These are phyloP conservation scores for Hansfordia pulvinata DNA, from an alignment of 2,329 filamentous ascomycete species.

Conservation along the genomic window DNA sequence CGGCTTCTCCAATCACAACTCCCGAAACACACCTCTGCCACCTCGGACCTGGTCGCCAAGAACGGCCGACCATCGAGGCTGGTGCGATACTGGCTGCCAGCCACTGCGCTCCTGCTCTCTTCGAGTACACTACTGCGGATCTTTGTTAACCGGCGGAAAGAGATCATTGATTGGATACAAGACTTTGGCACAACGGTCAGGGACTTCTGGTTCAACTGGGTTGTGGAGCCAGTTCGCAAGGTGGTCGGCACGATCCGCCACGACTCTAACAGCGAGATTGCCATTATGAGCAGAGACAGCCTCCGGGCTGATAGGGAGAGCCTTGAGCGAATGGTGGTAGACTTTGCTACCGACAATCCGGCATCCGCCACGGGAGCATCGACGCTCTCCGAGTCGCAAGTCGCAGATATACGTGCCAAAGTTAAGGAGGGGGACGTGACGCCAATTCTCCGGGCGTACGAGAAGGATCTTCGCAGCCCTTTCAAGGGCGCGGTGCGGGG, in stretches of 20 bases:
- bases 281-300: conserved; percentile 90
- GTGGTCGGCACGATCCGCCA: conserved; percentile 87
- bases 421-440: conserved; percentile 89
- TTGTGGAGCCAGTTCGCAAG: conserved; percentile 71
- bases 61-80: conserved; percentile 66
- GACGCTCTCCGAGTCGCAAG: conserved; percentile 51
- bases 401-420: conserved; percentile 61
- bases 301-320: conserved; percentile 82
- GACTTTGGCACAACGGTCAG: conserved; percentile 66
- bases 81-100: conserved; percentile 82
- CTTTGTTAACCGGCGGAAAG: conserved; percentile 57
- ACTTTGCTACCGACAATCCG: conserved; percentile 80
- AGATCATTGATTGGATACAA: conserved; percentile 66
- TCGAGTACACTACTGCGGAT: conserved; percentile 79
- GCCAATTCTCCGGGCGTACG: conserved; percentile 80
- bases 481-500: conserved; percentile 73
- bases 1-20: conserved; percentile 56
- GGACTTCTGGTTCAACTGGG: conserved; percentile 96
- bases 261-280: conserved; percentile 84
- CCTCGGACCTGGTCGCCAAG: conserved; percentile 38
- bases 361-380: conserved; percentile 35
- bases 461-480: conserved; percentile 72
- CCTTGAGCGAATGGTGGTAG: conserved; percentile 93
- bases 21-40: conserved; percentile 48
- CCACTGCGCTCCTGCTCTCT: conserved; percentile 57